Base-by-base conservation (phyloP, 768 basidiomycete species). In the Steccherinum ochraceum region DNA sequence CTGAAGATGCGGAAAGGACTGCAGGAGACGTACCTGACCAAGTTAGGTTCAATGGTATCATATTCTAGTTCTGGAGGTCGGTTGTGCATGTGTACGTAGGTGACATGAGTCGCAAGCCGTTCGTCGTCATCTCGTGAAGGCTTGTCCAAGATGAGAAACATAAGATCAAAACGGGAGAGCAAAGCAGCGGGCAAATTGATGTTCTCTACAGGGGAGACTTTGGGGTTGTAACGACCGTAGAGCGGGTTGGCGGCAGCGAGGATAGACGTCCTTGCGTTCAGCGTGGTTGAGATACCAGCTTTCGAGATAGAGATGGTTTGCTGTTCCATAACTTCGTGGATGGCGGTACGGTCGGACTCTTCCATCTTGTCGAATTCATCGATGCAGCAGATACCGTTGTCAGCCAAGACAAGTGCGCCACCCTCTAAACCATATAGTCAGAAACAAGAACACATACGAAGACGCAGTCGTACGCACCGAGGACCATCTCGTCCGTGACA, bases 281-380 rank as follows among this genome's bases (percentile, higher is more conserved):
- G 77, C 1, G 96, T 98, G 5, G 96, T 99, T 7, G 95, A 94
- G 64, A 99, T 99, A 20, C 96, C 96, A 3, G 96, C 96, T 69
- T 98, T 99, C 40, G 96, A 96, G 56, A 99, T 99, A 2, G 95
- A 98, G 51, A 99, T 97, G 0, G 96, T 99, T 71, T 99, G 96
- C 67, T 98, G 96, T 70, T 98, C 95, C 96, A 99, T 99, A 53
- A 99, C 96, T 77, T 99, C 96, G 71, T 99, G 96, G 55, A 99
- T 98, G 12, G 96, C 92, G 2, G 96, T 98, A 58, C 96, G 78
- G 67, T 98, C 96, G 0, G 91, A 68, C 70, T 99, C 96, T 58
- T 98, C 96, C 96, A 99, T 99, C 68, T 99, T 98, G 73, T 99
- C 96, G 64, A 99, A 99, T 65, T 99, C 96, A 58, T 99, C 96